These are phyloP conservation scores for Trichosphaerium sp. DNA, from an alignment of 78 protist genomes.

Conservation along the genomic window DNA sequence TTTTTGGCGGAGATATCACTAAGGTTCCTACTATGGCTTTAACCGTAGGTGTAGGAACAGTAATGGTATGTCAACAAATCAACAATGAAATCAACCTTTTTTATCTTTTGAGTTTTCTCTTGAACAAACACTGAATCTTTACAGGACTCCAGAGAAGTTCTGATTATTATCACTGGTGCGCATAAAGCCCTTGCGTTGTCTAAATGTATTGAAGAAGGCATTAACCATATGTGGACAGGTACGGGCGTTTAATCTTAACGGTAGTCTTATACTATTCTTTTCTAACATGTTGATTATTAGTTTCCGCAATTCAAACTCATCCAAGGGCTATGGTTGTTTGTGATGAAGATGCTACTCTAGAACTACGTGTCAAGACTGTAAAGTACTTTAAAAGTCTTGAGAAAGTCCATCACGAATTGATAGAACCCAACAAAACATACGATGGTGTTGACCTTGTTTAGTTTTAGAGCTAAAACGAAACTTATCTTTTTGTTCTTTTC, in stretches of 20 bases:
- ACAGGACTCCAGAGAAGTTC: constrained; percentile 67
- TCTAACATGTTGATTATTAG: background rate
- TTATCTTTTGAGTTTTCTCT: too few relatives aligned
- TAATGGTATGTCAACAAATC: too few relatives aligned
- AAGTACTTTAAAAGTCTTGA: constrained; percentile 60
- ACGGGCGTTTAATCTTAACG: constrained; percentile 49
- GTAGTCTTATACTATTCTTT: constrained; percentile 20
- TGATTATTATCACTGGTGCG: constrained; percentile 63
- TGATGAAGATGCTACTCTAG: constrained; percentile 70
- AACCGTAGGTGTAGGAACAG: constrained; percentile 84
- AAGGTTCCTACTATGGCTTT: constrained; percentile 78
- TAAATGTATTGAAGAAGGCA: constrained; percentile 59
- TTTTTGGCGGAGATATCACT: constrained; percentile 56
- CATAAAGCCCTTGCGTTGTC: constrained; percentile 63
- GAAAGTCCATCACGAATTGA: too few relatives aligned
- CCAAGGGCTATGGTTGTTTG: constrained; percentile 48
- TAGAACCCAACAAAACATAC: too few relatives aligned
- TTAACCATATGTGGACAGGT: constrained; percentile 73
- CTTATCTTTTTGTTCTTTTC: too few relatives aligned
- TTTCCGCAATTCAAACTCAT: background rate
- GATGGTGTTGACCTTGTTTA: too few relatives aligned
- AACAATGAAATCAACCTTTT: too few relatives aligned
- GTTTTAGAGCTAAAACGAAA: too few relatives aligned
- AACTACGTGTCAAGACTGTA: constrained; percentile 66
- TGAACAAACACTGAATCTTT: too few relatives aligned